Percentiles rank a stretch among this genome's conserved stretches.
Conservation (phyloP, 768 basidiomycete species). For the Mycena olivaceomarginata region DNA sequence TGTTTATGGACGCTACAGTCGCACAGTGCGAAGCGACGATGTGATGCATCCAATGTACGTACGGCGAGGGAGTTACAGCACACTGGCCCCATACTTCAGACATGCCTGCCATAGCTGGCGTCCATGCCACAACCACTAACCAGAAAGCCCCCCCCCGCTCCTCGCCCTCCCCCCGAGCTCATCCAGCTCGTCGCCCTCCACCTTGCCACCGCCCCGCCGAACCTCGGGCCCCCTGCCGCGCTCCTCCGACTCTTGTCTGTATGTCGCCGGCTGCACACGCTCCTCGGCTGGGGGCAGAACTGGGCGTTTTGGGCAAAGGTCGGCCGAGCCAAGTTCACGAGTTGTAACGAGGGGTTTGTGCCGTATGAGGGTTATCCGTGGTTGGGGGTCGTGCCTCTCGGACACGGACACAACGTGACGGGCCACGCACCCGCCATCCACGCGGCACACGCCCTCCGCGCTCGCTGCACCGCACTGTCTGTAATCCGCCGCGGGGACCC, state of each 20-base stretch:
- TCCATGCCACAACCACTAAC: too few species aligned
- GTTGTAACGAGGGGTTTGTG: neutral
- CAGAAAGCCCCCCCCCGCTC: neutral
- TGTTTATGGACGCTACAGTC: too few species aligned
- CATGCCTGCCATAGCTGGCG: too few species aligned
- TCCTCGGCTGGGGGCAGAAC: neutral
- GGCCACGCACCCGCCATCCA: neutral
- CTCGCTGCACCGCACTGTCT: neutral
- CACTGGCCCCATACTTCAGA: too few species aligned
- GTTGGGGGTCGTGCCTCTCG: neutral
- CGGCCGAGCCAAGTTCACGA: conserved; percentile 25
- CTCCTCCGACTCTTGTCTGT: conserved; percentile 32
- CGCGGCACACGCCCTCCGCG: neutral
- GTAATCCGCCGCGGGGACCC: neutral
- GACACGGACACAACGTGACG: neutral
- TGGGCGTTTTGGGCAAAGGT: conserved; percentile 19
- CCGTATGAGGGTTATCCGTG: neutral
- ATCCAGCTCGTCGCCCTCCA: conserved; percentile 37
- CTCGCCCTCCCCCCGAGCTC: conserved; percentile 34
- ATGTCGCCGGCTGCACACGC: neutral
- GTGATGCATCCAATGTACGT: too few species aligned
- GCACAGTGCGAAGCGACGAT: too few species aligned
- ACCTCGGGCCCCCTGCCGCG: conserved; percentile 40
- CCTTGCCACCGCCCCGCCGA: conserved; percentile 40
- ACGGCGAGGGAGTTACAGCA: too few species aligned